Evolutionary conservation across 371 early-diverging fungal species (phyloP).

Genomic region (Apophysomyces trapeziformis): DNA sequence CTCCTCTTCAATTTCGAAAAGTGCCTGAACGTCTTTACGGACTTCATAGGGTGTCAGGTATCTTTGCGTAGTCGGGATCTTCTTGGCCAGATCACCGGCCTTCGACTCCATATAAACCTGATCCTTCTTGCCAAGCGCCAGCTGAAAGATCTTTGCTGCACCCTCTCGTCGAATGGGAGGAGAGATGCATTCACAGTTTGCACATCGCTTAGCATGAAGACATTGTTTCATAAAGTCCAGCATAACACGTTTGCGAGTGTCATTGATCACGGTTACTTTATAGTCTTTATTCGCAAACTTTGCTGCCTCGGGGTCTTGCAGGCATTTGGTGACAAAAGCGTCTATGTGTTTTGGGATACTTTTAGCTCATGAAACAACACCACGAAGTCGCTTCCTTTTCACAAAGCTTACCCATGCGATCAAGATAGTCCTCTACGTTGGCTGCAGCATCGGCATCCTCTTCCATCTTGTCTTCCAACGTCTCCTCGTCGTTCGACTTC

Average conservation of each 20-base stretch:
- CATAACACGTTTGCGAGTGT: constrained; percentile 78
- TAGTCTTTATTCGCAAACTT: constrained; percentile 51
- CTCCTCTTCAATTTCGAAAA: constrained; percentile 79
- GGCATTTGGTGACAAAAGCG: constrained; percentile 34
- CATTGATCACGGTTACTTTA: constrained; percentile 77
- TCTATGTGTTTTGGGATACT: constrained; percentile 23
- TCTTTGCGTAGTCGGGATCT: constrained; percentile 47
- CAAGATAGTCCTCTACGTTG: constrained; percentile 61
- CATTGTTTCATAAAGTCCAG: constrained; percentile 71
- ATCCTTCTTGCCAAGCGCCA: constrained; percentile 75
- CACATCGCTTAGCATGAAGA: constrained; percentile 65
- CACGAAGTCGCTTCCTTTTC: not conserved
- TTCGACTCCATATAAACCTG: constrained; percentile 68
- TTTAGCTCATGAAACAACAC: too few species aligned
- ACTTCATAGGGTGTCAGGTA: constrained; percentile 84
- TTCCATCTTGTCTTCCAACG: constrained; percentile 52
- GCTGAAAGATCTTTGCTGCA: constrained; percentile 86
- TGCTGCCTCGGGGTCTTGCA: constrained; percentile 37
- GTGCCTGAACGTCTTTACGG: constrained; percentile 71
- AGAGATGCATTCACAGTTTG: constrained; percentile 82
- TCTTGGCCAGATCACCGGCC: constrained; percentile 33
- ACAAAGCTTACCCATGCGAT: constrained; percentile 45
- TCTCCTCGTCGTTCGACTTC: constrained; percentile 52
- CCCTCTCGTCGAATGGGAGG: constrained; percentile 88
- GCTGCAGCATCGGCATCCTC: constrained; percentile 51